A percentile compares a stretch with the other conserved stretches of the same genome.
phyloP scores from a whole-genome alignment of 2,329 filamentous ascomycete genomes.

The Ploettnerulaceae sp. region DNA sequence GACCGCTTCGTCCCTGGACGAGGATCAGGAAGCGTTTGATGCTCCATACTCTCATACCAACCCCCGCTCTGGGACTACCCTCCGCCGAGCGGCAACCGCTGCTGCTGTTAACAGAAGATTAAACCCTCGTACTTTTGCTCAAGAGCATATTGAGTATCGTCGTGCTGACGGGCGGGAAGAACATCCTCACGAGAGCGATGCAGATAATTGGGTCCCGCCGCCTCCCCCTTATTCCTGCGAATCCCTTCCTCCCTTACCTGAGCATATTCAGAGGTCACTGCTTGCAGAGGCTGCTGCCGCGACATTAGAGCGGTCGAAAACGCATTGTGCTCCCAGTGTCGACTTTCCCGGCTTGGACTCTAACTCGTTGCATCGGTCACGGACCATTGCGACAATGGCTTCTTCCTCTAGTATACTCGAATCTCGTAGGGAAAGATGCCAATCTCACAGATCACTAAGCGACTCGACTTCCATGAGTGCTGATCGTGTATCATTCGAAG shows the following conservation, averaged over 20 bases:
- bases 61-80: conserved; percentile 63
- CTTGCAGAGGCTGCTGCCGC: conserved; percentile 29
- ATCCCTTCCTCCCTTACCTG: conserved; percentile 35
- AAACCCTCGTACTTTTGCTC: conserved; percentile 52
- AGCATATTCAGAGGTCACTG: conserved; percentile 34
- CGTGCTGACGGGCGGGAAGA: conserved; percentile 66
- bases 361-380: conserved; percentile 25
- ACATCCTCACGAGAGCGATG: conserved; percentile 79
- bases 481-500: conserved; percentile 22
- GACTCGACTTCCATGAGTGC: conserved; percentile 34
- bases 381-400: conserved; percentile 23
- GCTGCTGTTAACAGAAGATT: conserved; percentile 67
- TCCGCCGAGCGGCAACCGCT: conserved; percentile 71
- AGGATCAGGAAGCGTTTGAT: conserved; percentile 52
- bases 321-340: conserved; percentile 22
- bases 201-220: conserved; percentile 83
- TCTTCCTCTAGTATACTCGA: conserved; percentile 23
- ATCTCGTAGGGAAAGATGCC: conserved; percentile 24
- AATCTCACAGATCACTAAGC: conserved; percentile 36
- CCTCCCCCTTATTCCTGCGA: conserved; percentile 75
- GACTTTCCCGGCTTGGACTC: conserved; percentile 27
- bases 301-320: conserved; percentile 28
- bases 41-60: conserved; percentile 68
- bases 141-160: conserved; percentile 55
- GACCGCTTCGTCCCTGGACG: conserved; percentile 30